These are phyloP conservation scores for Penicillium sp. DNA, from an alignment of 2,329 filamentous ascomycete species.

Conservation along the genomic window DNA sequence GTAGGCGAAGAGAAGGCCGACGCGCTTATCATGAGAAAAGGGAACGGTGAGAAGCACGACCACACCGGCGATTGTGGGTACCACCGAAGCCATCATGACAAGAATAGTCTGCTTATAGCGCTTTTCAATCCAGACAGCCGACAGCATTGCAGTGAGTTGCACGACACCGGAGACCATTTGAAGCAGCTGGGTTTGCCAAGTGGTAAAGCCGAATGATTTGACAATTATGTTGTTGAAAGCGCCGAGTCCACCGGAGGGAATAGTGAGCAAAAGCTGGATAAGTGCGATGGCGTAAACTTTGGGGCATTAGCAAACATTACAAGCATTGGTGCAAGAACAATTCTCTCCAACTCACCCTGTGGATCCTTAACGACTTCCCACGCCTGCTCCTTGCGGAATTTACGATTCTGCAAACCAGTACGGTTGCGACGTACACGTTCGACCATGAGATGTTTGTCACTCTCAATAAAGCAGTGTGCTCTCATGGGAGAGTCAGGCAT, in stretches of 20 bases:
- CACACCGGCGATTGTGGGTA: conserved; percentile 6
- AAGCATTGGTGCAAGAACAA: too few relatives aligned
- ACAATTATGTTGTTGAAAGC: conserved; percentile 9
- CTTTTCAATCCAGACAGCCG: conserved; percentile 5
- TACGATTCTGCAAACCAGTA: conserved; percentile 6
- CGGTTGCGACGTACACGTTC: conserved; percentile 8
- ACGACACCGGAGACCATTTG: conserved; percentile 8
- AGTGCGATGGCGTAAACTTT: conserved; percentile 4
- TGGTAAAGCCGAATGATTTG: conserved; percentile 9
- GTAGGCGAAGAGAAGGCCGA: conserved; percentile 5
- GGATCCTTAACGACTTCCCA: conserved; percentile 9
- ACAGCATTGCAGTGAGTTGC: conserved; percentile 5
- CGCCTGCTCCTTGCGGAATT: conserved; percentile 8
- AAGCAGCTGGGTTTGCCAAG: conserved; percentile 10
- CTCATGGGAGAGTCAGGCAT: conserved; percentile 9
- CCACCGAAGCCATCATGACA: conserved; percentile 7
- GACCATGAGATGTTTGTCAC: conserved; percentile 6
- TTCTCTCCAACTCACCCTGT: background rate
- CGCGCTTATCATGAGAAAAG: background rate
- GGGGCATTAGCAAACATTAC: background rate
- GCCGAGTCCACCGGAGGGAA: conserved; percentile 5
- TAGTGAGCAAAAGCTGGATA: conserved; percentile 8
- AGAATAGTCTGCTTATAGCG: conserved; percentile 6
- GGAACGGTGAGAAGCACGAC: background rate
- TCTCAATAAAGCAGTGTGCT: conserved; percentile 7